Conservation (phyloP, 202 grass and related monocot species). For the Setaria viridis region DNA sequence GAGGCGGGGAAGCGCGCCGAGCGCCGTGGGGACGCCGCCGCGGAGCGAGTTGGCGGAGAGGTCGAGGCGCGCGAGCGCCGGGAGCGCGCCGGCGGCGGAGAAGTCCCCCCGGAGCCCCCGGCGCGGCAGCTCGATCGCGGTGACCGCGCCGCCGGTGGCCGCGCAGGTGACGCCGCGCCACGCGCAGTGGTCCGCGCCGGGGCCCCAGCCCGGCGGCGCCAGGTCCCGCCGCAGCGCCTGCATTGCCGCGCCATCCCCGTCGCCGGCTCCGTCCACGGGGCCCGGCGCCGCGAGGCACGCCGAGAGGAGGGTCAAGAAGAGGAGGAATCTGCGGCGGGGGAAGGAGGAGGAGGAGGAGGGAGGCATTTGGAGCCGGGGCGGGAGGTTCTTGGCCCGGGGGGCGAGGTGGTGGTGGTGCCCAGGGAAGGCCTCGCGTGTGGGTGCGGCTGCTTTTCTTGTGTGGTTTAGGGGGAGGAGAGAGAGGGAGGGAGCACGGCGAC, state of each 20-base stretch:
- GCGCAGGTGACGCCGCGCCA: constrained; percentile 76
- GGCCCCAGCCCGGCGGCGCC: constrained; percentile 58
- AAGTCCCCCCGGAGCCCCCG: constrained; percentile 69
- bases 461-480: not conserved
- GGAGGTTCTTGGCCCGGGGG: constrained; percentile 27
- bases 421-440: not conserved
- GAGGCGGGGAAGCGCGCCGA: constrained; percentile 52
- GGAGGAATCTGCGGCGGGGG: not conserved
- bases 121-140: constrained; percentile 72
- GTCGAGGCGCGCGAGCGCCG: constrained; percentile 59
- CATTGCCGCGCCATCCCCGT: constrained; percentile 61
- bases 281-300: not conserved
- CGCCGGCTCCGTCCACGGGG: no score
- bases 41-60: constrained; percentile 76
- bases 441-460: constrained; percentile 40
- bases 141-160: constrained; percentile 41
- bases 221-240: constrained; percentile 62
- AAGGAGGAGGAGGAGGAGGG: not conserved
- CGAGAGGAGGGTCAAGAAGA: constrained; percentile 38
- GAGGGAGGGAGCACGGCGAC: constrained; percentile 24
- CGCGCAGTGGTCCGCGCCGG: constrained; percentile 51
- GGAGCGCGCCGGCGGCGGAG: constrained; percentile 51
- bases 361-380: constrained; percentile 36
- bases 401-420: constrained; percentile 19
- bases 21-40: constrained; percentile 50